Percentiles rank a stretch among this genome's conserved stretches.
Conservation (phyloP, 208 protist genomes). For the Crithidia mellificae region DNA sequence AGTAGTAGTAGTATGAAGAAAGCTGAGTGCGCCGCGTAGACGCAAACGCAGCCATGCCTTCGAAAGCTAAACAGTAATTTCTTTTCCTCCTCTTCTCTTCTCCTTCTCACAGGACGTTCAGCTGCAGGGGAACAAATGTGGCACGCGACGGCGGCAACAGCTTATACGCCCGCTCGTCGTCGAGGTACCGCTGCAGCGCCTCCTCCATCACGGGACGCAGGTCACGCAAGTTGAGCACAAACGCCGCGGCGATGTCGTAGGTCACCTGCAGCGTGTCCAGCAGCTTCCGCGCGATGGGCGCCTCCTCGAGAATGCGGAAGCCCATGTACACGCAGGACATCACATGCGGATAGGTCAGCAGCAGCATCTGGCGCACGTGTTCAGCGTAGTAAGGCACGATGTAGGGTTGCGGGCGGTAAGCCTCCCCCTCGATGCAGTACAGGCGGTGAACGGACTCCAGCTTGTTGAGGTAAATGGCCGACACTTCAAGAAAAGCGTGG, state of each 20-base stretch:
- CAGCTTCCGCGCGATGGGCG: conserved; percentile 59
- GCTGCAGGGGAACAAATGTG: conserved; percentile 59
- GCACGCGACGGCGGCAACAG: conserved; percentile 48
- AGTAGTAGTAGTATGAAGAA: too few species aligned
- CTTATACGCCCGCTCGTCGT: conserved; percentile 48
- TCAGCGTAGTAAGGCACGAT: conserved; percentile 80
- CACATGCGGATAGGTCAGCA: conserved; percentile 67
- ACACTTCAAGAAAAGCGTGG: conserved; percentile 49
- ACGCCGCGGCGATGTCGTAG: conserved; percentile 70
- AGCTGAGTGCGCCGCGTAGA: too few species aligned
- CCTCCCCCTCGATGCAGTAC: conserved; percentile 43
- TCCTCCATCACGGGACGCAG: conserved; percentile 59
- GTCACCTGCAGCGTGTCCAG: conserved; percentile 63
- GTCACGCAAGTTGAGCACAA: conserved; percentile 68
- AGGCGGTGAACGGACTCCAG: conserved; percentile 67
- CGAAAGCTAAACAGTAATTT: too few species aligned
- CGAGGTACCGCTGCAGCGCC: conserved; percentile 51
- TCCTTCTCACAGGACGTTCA: conserved; percentile 65
- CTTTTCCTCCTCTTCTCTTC: not conserved
- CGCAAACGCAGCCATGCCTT: too few species aligned
- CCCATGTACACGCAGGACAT: conserved; percentile 72
- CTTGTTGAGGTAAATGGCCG: conserved; percentile 46
- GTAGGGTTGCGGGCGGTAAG: conserved; percentile 69
- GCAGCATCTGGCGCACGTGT: conserved; percentile 78
- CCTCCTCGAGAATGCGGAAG: conserved; percentile 68